Evolutionary conservation across 441 rosid species (phyloP).

Genomic region (Iberis amara): DNA sequence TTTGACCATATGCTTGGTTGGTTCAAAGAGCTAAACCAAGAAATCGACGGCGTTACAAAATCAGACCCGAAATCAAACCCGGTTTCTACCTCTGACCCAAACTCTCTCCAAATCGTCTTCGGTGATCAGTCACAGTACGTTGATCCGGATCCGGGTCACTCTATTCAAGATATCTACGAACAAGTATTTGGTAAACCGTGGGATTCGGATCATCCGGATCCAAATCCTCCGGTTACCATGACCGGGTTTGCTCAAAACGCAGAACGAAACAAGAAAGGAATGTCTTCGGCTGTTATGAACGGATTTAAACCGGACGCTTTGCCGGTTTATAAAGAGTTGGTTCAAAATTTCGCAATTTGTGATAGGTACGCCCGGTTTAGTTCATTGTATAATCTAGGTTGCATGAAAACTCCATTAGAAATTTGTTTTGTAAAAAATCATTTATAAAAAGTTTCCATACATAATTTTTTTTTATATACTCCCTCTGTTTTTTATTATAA

Average conservation of each 20-base stretch:
- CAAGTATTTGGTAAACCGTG: slow-evolving; percentile 71
- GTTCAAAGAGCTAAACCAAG: slow-evolving; percentile 61
- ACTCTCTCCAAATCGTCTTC: slow-evolving; percentile 38
- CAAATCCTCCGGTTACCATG: slow-evolving; percentile 48
- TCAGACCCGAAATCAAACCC: slow-evolving; percentile 54
- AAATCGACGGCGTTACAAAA: slow-evolving; percentile 66
- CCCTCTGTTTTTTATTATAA: too few relatives aligned
- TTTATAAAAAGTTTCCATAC: too few relatives aligned
- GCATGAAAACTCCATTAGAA: too few relatives aligned
- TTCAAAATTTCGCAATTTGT: slow-evolving; percentile 54
- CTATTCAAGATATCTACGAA: slow-evolving; percentile 80
- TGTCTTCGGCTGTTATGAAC: slow-evolving; percentile 69
- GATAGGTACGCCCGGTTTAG: slow-evolving; percentile 35
- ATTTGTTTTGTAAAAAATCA: too few relatives aligned
- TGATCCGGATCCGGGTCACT: slow-evolving; percentile 84
- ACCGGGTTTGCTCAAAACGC: slow-evolving; percentile 79
- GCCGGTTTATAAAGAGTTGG: slow-evolving; percentile 65
- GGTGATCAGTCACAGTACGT: slow-evolving; percentile 50
- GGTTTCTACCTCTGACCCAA: slow-evolving; percentile 42
- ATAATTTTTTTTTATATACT: too few relatives aligned
- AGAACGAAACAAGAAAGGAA: slow-evolving; percentile 44
- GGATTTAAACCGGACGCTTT: slow-evolving; percentile 66
- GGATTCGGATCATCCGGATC: slow-evolving; percentile 32
- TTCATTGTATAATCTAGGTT: not conserved
- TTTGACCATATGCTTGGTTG: slow-evolving; percentile 86